Conservation (phyloP, 208 protist species). For the Herpetomonas samuelpessoai region DNA sequence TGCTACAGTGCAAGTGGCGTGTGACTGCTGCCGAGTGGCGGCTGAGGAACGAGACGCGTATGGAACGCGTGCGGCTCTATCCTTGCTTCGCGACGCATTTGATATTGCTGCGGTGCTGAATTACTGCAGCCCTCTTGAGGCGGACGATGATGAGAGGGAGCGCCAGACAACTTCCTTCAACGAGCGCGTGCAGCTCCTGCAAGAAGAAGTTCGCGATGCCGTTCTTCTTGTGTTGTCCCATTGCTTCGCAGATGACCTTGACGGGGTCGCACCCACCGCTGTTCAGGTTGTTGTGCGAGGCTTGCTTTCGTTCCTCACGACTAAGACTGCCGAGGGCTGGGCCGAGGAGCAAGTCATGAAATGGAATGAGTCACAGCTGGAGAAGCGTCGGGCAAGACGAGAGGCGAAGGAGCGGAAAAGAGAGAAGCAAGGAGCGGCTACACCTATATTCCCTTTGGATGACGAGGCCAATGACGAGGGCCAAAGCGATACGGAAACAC, state of each 20-base stretch:
- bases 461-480: neutral
- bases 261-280: conserved; percentile 29
- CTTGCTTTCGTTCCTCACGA: conserved; percentile 73
- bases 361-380: conserved; percentile 16
- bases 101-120: conserved; percentile 58
- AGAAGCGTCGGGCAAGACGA: conserved; percentile 17
- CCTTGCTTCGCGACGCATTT: conserved; percentile 56
- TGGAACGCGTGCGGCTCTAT: conserved; percentile 39
- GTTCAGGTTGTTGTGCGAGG: conserved; percentile 53
- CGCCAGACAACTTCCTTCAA: conserved; percentile 64
- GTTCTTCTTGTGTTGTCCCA: conserved; percentile 54
- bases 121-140: conserved; percentile 50
- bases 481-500: neutral
- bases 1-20: conserved; percentile 53
- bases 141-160: conserved; percentile 61
- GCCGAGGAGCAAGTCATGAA: neutral
- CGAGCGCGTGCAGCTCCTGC: conserved; percentile 61
- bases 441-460: neutral
- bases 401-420: conserved; percentile 5
- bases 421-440: neutral
- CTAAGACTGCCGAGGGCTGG: conserved; percentile 42
- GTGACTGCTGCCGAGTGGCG: conserved; percentile 47
- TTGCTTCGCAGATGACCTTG: conserved; percentile 37
- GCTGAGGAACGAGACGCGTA: conserved; percentile 20
- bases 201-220: conserved; percentile 45